Conservation (phyloP, 345 rosid species). For the Eucalyptus regnans region DNA sequence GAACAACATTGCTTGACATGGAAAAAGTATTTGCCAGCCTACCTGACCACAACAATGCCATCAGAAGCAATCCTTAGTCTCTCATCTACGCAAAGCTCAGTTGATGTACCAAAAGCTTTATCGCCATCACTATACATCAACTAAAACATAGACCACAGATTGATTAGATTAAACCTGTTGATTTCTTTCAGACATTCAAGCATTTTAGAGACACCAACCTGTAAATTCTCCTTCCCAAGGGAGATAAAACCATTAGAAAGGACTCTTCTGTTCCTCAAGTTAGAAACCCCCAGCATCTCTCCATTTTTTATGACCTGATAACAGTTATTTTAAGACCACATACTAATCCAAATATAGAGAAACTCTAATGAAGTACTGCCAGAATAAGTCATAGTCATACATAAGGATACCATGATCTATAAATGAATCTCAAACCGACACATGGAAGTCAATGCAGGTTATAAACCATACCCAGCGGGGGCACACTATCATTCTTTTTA, state of each 20-base stretch:
- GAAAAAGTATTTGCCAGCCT: not conserved
- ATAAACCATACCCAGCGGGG: not conserved
- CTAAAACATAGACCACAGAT: slow-evolving; percentile 31
- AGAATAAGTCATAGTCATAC: not conserved
- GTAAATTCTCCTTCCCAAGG: slow-evolving; percentile 92
- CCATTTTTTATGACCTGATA: slow-evolving; percentile 94
- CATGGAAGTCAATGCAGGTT: not conserved
- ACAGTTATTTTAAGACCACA: not conserved
- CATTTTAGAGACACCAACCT: slow-evolving; percentile 36
- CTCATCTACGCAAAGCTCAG: slow-evolving; percentile 88
- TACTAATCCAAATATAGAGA: not conserved
- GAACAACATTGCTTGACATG: not conserved
- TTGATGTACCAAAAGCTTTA: slow-evolving; percentile 92
- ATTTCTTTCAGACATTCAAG: not conserved
- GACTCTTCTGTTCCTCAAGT: slow-evolving; percentile 88
- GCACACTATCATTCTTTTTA: not conserved
- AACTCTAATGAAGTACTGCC: not conserved
- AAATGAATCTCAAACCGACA: not conserved
- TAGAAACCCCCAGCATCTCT: slow-evolving; percentile 99
- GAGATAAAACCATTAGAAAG: slow-evolving; percentile 85
- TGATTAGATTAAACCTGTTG: not conserved
- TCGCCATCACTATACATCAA: slow-evolving; percentile 97
- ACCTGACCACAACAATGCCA: slow-evolving; percentile 94
- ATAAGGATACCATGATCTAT: not conserved
- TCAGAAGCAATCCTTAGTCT: slow-evolving; percentile 87